Percentiles rank a stretch among this genome's conserved stretches.
Conservation (phyloP, 192 early-diverging fungal genomes). For the Rhizophagus sp. region DNA sequence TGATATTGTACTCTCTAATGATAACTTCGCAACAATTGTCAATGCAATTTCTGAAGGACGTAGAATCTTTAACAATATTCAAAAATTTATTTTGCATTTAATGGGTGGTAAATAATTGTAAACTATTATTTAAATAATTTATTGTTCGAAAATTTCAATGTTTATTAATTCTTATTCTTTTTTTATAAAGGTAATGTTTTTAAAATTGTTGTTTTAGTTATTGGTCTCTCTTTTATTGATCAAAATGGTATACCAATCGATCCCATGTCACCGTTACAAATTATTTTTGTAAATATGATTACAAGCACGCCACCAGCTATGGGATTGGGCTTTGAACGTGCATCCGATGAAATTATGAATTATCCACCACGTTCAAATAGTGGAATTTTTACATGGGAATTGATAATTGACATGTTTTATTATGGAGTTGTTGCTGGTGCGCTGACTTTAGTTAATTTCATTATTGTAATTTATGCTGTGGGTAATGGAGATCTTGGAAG, state of each 20-base stretch:
- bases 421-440: constrained; percentile 60
- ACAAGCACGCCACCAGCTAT: constrained; percentile 81
- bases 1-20: too few species aligned
- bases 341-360: constrained; percentile 64
- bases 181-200: constrained; percentile 56
- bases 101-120: too few species aligned
- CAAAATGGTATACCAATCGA: constrained; percentile 57
- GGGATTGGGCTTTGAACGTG: constrained; percentile 72
- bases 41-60: too few species aligned
- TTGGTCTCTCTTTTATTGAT: constrained; percentile 74
- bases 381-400: constrained; percentile 66
- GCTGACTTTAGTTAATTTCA: constrained; percentile 57
- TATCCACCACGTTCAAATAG: constrained; percentile 66
- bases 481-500: constrained; percentile 50
- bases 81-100: too few species aligned
- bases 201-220: too few species aligned
- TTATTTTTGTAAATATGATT: constrained; percentile 79
- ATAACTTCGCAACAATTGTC: too few species aligned
- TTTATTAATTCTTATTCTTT: too few species aligned
- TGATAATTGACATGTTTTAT: constrained; percentile 66
- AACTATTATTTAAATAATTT: too few species aligned
- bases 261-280: constrained; percentile 77
- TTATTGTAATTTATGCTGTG: constrained; percentile 61
- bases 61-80: too few species aligned
- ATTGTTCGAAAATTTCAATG: too few species aligned